Evolutionary conservation across 2,329 filamentous ascomycete species (phyloP).

Genomic region (Xylariaceae sp.): DNA sequence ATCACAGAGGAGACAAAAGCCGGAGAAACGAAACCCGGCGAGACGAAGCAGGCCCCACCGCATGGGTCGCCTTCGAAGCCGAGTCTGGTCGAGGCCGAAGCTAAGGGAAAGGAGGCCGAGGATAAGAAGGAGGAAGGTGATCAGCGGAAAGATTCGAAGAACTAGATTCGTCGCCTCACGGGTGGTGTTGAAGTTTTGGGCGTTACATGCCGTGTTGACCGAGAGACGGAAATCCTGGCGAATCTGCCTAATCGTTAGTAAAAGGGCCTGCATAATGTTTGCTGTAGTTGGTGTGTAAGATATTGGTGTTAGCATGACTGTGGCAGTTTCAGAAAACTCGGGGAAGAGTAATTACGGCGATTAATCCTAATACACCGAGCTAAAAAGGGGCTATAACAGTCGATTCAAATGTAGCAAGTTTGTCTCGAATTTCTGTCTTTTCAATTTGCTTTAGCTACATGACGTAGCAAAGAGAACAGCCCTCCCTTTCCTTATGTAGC

Average conservation of each 20-base stretch:
- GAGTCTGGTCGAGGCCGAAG: conserved; percentile 10
- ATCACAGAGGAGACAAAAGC: neutral
- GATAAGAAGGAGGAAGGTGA: conserved; percentile 22
- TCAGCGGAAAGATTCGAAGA: conserved; percentile 3
- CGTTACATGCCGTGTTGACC: neutral
- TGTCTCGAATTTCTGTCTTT: neutral
- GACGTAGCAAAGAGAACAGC: neutral
- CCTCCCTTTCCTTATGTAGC: neutral
- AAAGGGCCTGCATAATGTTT: too few relatives aligned
- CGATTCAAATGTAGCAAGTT: neutral
- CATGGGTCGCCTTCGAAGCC: neutral
- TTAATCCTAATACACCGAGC: neutral
- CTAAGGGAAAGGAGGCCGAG: conserved; percentile 27
- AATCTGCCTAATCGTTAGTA: neutral
- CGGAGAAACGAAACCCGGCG: neutral
- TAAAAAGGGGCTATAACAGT: neutral
- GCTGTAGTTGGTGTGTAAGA: neutral
- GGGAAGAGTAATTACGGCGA: neutral
- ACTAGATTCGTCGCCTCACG: neutral
- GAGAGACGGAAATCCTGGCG: neutral
- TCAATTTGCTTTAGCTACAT: conserved; percentile 2
- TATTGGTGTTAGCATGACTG: neutral
- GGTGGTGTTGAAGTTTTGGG: neutral
- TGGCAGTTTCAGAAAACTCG: neutral
- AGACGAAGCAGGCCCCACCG: neutral